Evolutionary conservation across 2,329 filamentous ascomycete species (phyloP).

Genomic region (Aspergillus persii): DNA sequence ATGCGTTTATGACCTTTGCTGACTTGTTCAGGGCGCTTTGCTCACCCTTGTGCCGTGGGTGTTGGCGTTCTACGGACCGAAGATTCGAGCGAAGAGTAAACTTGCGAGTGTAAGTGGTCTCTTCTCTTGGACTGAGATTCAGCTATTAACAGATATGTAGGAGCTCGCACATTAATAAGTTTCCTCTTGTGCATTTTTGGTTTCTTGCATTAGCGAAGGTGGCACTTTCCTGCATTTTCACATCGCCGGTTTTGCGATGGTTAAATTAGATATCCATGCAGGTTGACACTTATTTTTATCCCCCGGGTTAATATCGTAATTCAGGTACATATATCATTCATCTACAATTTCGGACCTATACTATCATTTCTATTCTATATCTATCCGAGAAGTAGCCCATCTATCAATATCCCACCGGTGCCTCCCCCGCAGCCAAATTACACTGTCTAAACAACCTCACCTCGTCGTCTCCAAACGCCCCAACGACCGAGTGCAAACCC

Average conservation of each 20-base stretch:
- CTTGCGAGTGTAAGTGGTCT: constrained; percentile 62
- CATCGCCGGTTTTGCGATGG: not conserved
- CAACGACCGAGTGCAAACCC: constrained; percentile 71
- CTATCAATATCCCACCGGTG: constrained; percentile 3
- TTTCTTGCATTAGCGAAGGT: not conserved
- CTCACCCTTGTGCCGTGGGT: constrained; percentile 86
- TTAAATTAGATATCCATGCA: not conserved
- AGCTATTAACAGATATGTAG: not conserved
- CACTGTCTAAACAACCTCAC: constrained; percentile 74
- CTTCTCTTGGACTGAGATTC: not conserved
- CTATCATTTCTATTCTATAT: not conserved
- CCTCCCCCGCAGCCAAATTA: constrained; percentile 60
- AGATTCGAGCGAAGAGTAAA: constrained; percentile 71
- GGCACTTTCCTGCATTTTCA: not conserved
- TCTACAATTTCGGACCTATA: not conserved
- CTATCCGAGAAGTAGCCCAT: not conserved
- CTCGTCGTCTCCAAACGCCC: constrained; percentile 70
- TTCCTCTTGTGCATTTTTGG: not conserved
- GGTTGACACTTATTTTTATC: not conserved
- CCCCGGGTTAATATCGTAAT: not conserved
- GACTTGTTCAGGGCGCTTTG: constrained; percentile 42
- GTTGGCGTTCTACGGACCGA: constrained; percentile 72
- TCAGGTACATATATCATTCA: not conserved
- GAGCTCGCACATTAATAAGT: constrained; percentile 6
- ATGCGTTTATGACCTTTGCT: not conserved